Evolutionary conservation across 2,329 filamentous ascomycete genomes (phyloP).

Genomic region (Cadophora sp.): DNA sequence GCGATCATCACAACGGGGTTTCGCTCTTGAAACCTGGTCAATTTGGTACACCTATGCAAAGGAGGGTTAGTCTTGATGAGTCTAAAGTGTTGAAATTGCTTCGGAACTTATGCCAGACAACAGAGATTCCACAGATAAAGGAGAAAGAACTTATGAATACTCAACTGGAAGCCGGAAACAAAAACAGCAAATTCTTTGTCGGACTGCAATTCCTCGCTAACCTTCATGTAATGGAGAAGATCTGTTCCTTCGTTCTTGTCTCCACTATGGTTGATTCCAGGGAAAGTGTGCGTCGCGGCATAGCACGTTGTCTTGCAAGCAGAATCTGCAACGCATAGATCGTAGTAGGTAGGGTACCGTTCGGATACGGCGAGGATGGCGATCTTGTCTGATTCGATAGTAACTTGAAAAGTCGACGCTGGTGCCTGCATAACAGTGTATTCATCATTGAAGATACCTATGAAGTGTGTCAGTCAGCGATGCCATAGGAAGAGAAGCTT

Average conservation of each 20-base stretch:
- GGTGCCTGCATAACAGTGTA: conserved; percentile 35
- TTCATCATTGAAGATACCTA: conserved; percentile 33
- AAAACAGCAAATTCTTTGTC: conserved; percentile 37
- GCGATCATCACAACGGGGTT: conserved; percentile 35
- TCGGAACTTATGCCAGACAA: not conserved
- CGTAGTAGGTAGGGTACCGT: conserved; percentile 38
- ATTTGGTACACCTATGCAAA: conserved; percentile 15
- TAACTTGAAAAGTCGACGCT: conserved; percentile 33
- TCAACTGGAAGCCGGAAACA: conserved; percentile 37
- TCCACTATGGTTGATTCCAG: conserved; percentile 37
- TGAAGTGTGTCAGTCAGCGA: not conserved
- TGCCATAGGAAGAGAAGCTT: not conserved
- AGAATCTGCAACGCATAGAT: conserved; percentile 39
- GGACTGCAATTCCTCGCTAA: conserved; percentile 22
- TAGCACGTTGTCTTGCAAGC: conserved; percentile 34
- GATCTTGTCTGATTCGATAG: conserved; percentile 30
- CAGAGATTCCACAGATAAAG: not conserved
- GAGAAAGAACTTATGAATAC: not conserved
- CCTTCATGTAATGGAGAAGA: conserved; percentile 35
- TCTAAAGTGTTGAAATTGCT: not conserved
- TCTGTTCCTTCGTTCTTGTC: conserved; percentile 31
- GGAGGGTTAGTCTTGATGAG: not conserved
- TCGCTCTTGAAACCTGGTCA: conserved; percentile 31
- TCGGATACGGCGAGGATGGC: conserved; percentile 38
- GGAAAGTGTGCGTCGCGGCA: conserved; percentile 29